Evolutionary conservation across 202 grass and related monocot genomes (phyloP), one percentile per base, ranked within the genome.

Genomic region (Setaria italica): DNA sequence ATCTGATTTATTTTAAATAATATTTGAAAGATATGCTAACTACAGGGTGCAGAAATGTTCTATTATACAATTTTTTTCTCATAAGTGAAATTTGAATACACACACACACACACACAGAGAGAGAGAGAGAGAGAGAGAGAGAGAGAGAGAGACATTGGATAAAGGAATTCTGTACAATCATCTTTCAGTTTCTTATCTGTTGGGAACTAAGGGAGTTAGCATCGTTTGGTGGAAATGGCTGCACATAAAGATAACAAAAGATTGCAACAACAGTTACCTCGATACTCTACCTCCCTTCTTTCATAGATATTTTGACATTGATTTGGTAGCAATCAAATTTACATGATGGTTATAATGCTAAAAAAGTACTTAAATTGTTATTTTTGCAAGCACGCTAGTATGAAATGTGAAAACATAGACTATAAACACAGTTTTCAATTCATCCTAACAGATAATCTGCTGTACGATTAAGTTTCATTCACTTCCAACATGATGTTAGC

Each of bases 381-480:
- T 32, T 59, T 32, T 14, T 74, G 10, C 58, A 41, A 30, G 49
- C 59, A 80, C 58, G n/a, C 30, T 84, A 67, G 13, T 70, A 53
- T 62, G 4, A 30, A 62, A 62, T 12, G 58, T 49, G 14, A 60
- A 67, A 79, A 66, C 2, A 2, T 33, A 14, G 34, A 9, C 35
- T 63, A 82, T 46, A 50, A 72, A 35, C 66, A 54, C 51, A 65
- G 9, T 83, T 15, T 80, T 54, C 13, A 76, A 29, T 75, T 76
- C 65, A 54, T 50, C 74, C 56, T 67, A 74, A 72, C 29, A 58
- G 35, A 47, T 55, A 55, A 29, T 63, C 5, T 77, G 32, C 42
- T 71, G 30, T 53, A 67, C 45, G 46, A 45, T 85, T 85, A 29
- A 71, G 78, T 86, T 80, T 62, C 9, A 2, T 79, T 80, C 67